Evolutionary conservation across 2,329 filamentous ascomycete genomes (phyloP).

Genomic region (Neofusicoccum kwambonambiense): DNA sequence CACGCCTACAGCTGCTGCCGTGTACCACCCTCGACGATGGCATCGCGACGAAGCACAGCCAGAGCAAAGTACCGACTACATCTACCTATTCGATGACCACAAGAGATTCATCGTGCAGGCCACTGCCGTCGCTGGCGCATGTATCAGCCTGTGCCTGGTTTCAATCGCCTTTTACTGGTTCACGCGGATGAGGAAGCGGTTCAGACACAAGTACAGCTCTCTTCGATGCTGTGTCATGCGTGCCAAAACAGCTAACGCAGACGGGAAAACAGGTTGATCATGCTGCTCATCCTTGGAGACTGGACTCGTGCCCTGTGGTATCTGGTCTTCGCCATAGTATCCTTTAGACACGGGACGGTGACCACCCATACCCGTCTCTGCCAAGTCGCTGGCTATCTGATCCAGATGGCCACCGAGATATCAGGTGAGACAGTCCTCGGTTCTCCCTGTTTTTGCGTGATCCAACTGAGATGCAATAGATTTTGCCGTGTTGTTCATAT

Average conservation of each 20-base stretch:
- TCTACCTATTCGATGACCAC: slow-evolving; percentile 22
- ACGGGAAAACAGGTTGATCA: slow-evolving; percentile 58
- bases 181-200: slow-evolving; percentile 68
- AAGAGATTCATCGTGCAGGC: slow-evolving; percentile 34
- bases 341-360: slow-evolving; percentile 54
- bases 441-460: background rate
- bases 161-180: slow-evolving; percentile 60
- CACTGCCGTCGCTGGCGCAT: slow-evolving; percentile 34
- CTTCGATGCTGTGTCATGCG: background rate
- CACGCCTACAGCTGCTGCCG: too few species aligned
- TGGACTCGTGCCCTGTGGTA: slow-evolving; percentile 69
- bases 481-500: slow-evolving; percentile 69
- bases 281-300: slow-evolving; percentile 71
- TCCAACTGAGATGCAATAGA: slow-evolving; percentile 43
- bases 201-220: slow-evolving; percentile 65
- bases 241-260: background rate
- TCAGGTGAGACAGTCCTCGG: slow-evolving; percentile 46
- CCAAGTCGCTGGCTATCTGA: slow-evolving; percentile 67
- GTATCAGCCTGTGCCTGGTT: slow-evolving; percentile 21
- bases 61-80: background rate
- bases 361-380: slow-evolving; percentile 53
- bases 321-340: slow-evolving; percentile 62
- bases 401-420: slow-evolving; percentile 65
- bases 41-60: too few species aligned
- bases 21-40: background rate